Percentiles rank a stretch among this genome's conserved stretches.
These are phyloP conservation scores for Mucor irregularis DNA, from an alignment of 371 early-diverging fungal species.

Conservation along the genomic window DNA sequence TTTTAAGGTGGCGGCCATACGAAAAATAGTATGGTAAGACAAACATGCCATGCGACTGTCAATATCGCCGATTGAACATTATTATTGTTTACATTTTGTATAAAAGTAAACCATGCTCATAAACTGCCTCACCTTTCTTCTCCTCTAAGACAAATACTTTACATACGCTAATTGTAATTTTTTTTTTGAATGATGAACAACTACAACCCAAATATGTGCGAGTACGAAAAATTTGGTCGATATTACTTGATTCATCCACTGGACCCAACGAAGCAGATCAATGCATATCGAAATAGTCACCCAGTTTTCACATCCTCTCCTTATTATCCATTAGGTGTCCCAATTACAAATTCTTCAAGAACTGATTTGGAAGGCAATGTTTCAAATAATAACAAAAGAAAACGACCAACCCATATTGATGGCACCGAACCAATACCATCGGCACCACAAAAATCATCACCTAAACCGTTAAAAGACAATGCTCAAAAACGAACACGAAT, in stretches of 20 bases:
- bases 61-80: neutral
- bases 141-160: neutral
- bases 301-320: too few relatives aligned
- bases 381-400: neutral
- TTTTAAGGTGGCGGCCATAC: too few relatives aligned
- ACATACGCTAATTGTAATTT: neutral
- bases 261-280: too few relatives aligned
- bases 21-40: too few relatives aligned
- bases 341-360: too few relatives aligned
- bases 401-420: neutral
- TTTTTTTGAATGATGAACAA: neutral
- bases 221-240: neutral
- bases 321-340: too few relatives aligned
- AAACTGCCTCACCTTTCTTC: too few relatives aligned
- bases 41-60: neutral
- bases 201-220: neutral
- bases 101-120: too few relatives aligned
- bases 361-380: too few relatives aligned
- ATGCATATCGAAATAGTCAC: too few relatives aligned
- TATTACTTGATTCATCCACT: neutral
- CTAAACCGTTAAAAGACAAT: neutral
- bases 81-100: too few relatives aligned
- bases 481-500: too few relatives aligned
- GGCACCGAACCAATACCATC: neutral
- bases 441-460: neutral